phyloP scores from a whole-genome alignment of 495 filamentous ascomycete genomes.

The Daldinia childiae region DNA sequence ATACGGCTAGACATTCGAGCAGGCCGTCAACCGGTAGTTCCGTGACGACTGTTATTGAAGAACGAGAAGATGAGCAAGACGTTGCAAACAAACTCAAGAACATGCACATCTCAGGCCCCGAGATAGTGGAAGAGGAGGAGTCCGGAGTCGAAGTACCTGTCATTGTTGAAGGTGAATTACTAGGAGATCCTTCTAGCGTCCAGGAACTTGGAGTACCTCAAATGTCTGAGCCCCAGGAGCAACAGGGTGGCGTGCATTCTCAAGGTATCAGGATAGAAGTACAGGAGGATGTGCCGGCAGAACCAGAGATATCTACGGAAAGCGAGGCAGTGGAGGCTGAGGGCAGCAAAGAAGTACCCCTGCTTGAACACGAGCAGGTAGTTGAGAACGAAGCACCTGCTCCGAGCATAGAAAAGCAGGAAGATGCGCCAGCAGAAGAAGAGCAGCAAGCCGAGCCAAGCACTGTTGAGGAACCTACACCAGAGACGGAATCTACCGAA shows the following conservation, averaged over 20 bases:
- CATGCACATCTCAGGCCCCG: constrained; percentile 54
- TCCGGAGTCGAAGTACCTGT: constrained; percentile 55
- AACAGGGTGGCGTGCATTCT: constrained; percentile 3
- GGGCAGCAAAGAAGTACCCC: constrained; percentile 21
- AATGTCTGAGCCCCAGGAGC: constrained; percentile 14
- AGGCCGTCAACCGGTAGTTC: constrained; percentile 78
- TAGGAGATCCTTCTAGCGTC: constrained; percentile 27
- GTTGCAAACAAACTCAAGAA: constrained; percentile 50
- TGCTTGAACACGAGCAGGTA: constrained; percentile 38
- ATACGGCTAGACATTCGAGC: constrained; percentile 76
- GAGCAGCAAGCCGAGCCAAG: constrained; percentile 3
- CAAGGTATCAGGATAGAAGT: constrained; percentile 26
- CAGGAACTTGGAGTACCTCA: constrained; percentile 18
- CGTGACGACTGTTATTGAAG: constrained; percentile 75
- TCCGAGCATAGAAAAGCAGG: constrained; percentile 35
- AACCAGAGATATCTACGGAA: constrained; percentile 33
- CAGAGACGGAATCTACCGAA: constrained; percentile 30
- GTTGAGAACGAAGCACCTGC: constrained; percentile 41
- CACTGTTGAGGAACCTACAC: constrained; percentile 12
- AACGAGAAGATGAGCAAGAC: constrained; percentile 70
- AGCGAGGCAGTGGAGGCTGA: constrained; percentile 41
- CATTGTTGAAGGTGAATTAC: constrained; percentile 52
- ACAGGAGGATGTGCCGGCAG: constrained; percentile 37
- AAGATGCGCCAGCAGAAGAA: constrained; percentile 19
- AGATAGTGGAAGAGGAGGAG: constrained; percentile 54